Evolutionary conservation across 2,329 filamentous ascomycete genomes (phyloP).

Genomic region (Aspergillus texensis): DNA sequence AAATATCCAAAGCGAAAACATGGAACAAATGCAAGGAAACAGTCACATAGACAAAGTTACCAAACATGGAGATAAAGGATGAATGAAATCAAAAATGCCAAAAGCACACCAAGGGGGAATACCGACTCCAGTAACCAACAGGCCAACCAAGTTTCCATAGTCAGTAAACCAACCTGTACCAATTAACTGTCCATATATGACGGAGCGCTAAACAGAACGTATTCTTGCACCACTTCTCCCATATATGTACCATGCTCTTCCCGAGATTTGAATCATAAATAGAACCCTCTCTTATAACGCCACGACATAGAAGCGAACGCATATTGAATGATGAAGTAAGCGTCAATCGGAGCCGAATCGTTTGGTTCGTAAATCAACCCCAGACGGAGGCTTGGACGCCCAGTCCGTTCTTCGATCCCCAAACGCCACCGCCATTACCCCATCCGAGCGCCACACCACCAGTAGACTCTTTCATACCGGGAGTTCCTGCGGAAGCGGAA

Average conservation of each 20-base stretch:
- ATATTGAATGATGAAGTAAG: slow-evolving; percentile 18
- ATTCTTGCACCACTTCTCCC: slow-evolving; percentile 27
- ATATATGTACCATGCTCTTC: slow-evolving; percentile 39
- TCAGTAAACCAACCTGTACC: slow-evolving; percentile 34
- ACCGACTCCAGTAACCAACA: slow-evolving; percentile 36
- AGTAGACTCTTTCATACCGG: slow-evolving; percentile 45
- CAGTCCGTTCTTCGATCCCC: slow-evolving; percentile 79
- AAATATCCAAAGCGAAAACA: slow-evolving; percentile 9
- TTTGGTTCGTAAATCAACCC: slow-evolving; percentile 62
- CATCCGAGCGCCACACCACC: slow-evolving; percentile 62
- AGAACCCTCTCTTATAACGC: slow-evolving; percentile 32
- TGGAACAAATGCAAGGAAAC: slow-evolving; percentile 6
- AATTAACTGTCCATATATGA: slow-evolving; percentile 32
- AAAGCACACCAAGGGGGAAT: slow-evolving; percentile 25
- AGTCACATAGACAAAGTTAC: neutral
- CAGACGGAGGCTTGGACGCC: slow-evolving; percentile 92
- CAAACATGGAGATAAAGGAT: slow-evolving; percentile 12
- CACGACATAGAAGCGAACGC: slow-evolving; percentile 25
- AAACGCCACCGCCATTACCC: slow-evolving; percentile 79
- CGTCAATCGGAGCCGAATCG: slow-evolving; percentile 1
- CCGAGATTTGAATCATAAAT: slow-evolving; percentile 25
- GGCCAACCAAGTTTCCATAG: slow-evolving; percentile 31
- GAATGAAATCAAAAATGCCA: slow-evolving; percentile 19
- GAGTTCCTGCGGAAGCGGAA: slow-evolving; percentile 43
- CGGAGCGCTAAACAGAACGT: slow-evolving; percentile 24